Conservation (phyloP, 164 flowering plant genomes). For the Magnolia changhungtana region DNA sequence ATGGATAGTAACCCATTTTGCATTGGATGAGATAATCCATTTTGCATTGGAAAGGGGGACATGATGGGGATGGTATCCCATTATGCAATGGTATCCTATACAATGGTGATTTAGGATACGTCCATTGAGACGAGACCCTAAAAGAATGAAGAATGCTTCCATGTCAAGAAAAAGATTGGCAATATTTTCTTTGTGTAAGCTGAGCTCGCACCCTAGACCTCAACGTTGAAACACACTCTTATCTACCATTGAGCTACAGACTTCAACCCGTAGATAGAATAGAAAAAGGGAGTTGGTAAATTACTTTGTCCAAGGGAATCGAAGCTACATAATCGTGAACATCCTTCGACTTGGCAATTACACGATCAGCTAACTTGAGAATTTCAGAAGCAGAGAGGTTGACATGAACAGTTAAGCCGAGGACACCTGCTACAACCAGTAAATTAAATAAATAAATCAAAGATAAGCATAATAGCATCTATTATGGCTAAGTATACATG, state of each 20-base stretch:
- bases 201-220: neutral
- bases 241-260: too few species aligned
- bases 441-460: too few species aligned
- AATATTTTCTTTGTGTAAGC: neutral
- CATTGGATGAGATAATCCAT: too few species aligned
- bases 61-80: too few species aligned
- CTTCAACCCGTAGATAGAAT: neutral
- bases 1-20: too few species aligned
- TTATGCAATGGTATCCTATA: too few species aligned
- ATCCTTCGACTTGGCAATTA: constrained; percentile 68
- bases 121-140: too few species aligned
- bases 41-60: too few species aligned
- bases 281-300: neutral
- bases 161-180: neutral
- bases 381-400: constrained; percentile 74
- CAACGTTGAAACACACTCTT: neutral
- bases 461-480: too few species aligned
- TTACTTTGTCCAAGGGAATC: constrained; percentile 78
- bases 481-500: neutral
- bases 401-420: constrained; percentile 52
- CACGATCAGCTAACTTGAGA: constrained; percentile 57
- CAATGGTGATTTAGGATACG: too few species aligned
- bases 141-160: too few species aligned
- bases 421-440: constrained; percentile 41
- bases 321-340: constrained; percentile 87